phyloP scores from a whole-genome alignment of 257 asterid species.

The Forsythia suspensa region DNA sequence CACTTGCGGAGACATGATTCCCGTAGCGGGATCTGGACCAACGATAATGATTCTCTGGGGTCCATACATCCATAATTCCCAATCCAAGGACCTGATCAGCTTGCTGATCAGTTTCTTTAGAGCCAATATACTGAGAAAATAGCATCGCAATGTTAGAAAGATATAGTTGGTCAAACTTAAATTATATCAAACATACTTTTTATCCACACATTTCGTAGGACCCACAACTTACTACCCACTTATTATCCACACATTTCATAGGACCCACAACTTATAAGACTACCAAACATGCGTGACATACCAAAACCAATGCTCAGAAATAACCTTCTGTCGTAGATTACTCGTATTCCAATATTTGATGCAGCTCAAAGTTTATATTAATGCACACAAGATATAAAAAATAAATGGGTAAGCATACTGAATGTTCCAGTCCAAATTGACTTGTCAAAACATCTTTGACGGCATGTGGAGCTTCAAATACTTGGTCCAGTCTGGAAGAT shows the following conservation, averaged over 20 bases:
- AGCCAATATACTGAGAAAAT: conserved; percentile 73
- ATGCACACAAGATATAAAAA: conserved; percentile 8
- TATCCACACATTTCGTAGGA: no score
- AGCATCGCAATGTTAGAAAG: not conserved
- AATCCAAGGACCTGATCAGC: conserved; percentile 62
- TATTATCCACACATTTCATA: no score
- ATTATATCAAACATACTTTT: no score
- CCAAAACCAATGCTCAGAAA: not conserved
- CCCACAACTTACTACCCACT: no score
- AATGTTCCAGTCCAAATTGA: conserved; percentile 67
- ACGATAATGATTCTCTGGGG: conserved; percentile 87
- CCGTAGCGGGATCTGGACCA: conserved; percentile 86
- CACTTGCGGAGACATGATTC: conserved; percentile 73
- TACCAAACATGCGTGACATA: not conserved
- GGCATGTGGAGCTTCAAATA: conserved; percentile 92
- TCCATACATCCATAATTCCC: conserved; percentile 84
- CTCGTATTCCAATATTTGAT: conserved; percentile 19
- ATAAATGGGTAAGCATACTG: conserved; percentile 53
- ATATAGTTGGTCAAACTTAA: not conserved
- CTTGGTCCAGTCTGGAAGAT: conserved; percentile 83
- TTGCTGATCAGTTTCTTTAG: conserved; percentile 71
- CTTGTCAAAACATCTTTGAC: conserved; percentile 73
- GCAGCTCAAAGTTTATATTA: conserved; percentile 9
- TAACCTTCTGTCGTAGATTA: conserved; percentile 14
- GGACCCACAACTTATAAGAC: no score